Conservation (phyloP, 768 basidiomycete genomes). For the Scleroderma bovista region DNA sequence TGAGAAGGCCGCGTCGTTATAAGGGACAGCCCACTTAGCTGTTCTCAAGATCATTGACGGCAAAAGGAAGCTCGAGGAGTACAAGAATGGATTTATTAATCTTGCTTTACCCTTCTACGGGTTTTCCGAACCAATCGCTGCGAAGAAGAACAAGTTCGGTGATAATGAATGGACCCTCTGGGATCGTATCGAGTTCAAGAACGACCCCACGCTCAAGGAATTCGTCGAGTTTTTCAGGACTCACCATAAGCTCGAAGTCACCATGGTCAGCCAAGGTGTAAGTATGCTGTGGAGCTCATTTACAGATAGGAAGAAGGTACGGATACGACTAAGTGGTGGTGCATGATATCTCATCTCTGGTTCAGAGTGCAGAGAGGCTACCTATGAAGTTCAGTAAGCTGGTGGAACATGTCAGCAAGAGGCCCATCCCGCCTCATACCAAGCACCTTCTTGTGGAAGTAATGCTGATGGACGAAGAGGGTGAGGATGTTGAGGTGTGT, state of each 20-base stretch:
- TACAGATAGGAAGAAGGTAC: conserved; percentile 87
- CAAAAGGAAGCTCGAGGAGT: conserved; percentile 88
- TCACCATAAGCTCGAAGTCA: conserved; percentile 80
- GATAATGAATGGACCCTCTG: conserved; percentile 93
- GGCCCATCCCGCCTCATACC: conserved; percentile 76
- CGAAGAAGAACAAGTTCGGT: conserved; percentile 84
- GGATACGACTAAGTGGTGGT: background rate
- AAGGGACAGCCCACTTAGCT: no score
- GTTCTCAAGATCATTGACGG: conserved; percentile 79
- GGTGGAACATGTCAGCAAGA: conserved; percentile 93
- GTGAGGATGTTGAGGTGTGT: conserved; percentile 89
- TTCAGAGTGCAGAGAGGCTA: conserved; percentile 79
- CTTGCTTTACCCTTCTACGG: conserved; percentile 98
- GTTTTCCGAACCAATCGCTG: conserved; percentile 95
- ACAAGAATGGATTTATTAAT: conserved; percentile 99
- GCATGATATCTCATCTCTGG: conserved; percentile 5
- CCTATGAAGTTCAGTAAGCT: conserved; percentile 87
- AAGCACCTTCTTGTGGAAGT: conserved; percentile 89
- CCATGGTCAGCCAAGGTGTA: conserved; percentile 96
- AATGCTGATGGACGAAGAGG: conserved; percentile 89
- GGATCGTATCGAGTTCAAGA: conserved; percentile 93
- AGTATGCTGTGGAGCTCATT: conserved; percentile 98
- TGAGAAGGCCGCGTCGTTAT: conserved; percentile 28
- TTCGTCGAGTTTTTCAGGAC: conserved; percentile 80
- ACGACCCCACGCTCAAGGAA: conserved; percentile 83